Base-by-base conservation (phyloP, 352 stramenopile species). In the Phytophthora kernoviae region DNA sequence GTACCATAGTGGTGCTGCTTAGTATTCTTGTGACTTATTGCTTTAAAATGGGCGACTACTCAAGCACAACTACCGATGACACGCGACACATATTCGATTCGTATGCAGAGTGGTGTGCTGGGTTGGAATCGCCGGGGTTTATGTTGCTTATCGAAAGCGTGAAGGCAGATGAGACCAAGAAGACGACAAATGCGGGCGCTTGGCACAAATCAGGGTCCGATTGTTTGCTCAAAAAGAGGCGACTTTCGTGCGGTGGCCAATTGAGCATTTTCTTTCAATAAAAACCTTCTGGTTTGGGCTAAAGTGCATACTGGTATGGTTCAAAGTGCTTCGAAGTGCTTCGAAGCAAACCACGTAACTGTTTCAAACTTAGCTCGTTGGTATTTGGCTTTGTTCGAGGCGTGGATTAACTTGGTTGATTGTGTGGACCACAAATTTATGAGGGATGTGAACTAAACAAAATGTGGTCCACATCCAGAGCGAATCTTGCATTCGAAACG, bases 21-120 rank as follows among this genome's bases (percentile, higher is more conserved):
- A 52, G 45, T 32, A 61, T 54, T 34, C 5, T 61, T 6, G 42
- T 43, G 8, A 48, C 44, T 0, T 61, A 43, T 32, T 36, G 54
- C 10, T 32, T 54, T 21, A 46, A 62, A 5, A 41, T 21, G 7
- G 43, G 22, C 15, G 54, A 61, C 44, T 53, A 24, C 1, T 24
- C 17, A 1, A 15, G 1, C 6, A 46, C 18, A 24, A 9, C 40
- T 27, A 43, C 54, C 2, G 54, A 30, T n/a, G 1, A n/a, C 22
- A 12, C 24, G 6, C 30, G 17, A 4, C n/a, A n/a, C n/a, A n/a
- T n/a, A n/a, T 47, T 61, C 15, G 20, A 61, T 3, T 61, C 54
- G 22, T 54, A 61, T 17, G 32, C 32, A 5, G 32, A 20, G 10
- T 61, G 54, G 54, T 54, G 54, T 20, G 22, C 27, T 42, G 22